Percentiles rank a stretch among this genome's conserved stretches.
Conservation (phyloP, 352 stramenopile genomes). For the Pythium pyrilobum region DNA sequence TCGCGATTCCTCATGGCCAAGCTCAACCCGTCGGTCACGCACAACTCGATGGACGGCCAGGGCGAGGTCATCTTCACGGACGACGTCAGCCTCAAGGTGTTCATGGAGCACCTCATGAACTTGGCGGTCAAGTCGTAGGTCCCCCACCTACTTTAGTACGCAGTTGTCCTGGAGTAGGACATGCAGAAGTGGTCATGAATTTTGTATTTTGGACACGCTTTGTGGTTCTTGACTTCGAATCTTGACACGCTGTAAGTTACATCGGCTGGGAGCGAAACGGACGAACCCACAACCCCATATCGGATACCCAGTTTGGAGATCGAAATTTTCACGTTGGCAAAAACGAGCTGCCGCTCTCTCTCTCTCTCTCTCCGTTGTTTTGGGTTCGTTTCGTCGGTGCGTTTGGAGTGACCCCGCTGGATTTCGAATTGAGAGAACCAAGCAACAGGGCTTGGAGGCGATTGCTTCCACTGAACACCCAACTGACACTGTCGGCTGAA, state of each 20-base stretch:
- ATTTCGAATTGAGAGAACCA: too few relatives aligned
- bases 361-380: too few relatives aligned
- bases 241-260: neutral
- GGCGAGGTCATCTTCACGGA: conserved; percentile 98
- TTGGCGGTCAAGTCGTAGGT: conserved; percentile 78
- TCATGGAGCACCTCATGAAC: conserved; percentile 99
- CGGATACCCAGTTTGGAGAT: too few relatives aligned
- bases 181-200: neutral
- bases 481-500: too few relatives aligned
- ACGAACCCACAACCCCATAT: neutral
- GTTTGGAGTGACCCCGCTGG: too few relatives aligned
- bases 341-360: too few relatives aligned
- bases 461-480: too few relatives aligned
- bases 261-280: neutral
- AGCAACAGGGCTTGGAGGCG: too few relatives aligned
- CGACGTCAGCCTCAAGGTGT: conserved; percentile 99
- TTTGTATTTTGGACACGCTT: conserved; percentile 8
- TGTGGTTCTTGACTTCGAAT: neutral
- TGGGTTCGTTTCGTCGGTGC: too few relatives aligned
- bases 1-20: conserved; percentile 99
- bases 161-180: neutral
- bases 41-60: conserved; percentile 94
- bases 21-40: conserved; percentile 97
- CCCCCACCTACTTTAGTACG: too few relatives aligned
- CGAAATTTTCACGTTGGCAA: too few relatives aligned